Evolutionary conservation across 179 eudicot species (phyloP), one percentile per base, ranked within the genome.

Genomic region (Actinidia chinensis): DNA sequence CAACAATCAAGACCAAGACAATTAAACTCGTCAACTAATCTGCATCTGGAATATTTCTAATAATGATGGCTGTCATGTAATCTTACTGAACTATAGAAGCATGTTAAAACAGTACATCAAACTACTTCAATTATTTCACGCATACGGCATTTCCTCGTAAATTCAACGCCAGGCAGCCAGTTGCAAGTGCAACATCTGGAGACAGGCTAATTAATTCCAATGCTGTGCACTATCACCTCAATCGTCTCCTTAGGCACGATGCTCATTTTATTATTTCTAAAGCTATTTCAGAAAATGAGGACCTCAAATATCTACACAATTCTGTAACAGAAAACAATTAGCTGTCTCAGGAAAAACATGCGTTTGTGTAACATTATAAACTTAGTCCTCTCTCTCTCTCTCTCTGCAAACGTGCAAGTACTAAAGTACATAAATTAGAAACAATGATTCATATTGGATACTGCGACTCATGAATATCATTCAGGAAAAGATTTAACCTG

Each of bases 51-150:
- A 23, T 48, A 70, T 12, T 70, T 40, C 10, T 14, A 61, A 75
- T 42, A 47, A 28, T 17, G 15, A 10, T 47, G 17, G 52, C 47
- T 36, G 8, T 48, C 17, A 61, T 14, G 47, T 9, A n/a, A 33
- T 61, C 15, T 36, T n/a, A 51, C 50, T 28, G 59, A 44, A 74
- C 77, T 14, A 46, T 5, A 59, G 25, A 61, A 60, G 22, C 17
- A 59, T 15, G 78, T 9, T 43, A 25, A 7, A 20, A n/a, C 48
- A n/a, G 23, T 8, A 79, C 18, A 51, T 52, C 28, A 46, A 76
- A n/a, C 22, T 66, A 84, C 90, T 88, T 87, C 88, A 87, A 87
- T 87, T 28, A 87, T 87, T 65, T 87, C 90, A 51, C 90, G 90
- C 76, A 87, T 80, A 43, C 88, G 87, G 33, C n/a, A n/a, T n/a